Evolutionary conservation across 2,329 filamentous ascomycete species (phyloP).

Genomic region (Lasiodiplodia gonubiensis): DNA sequence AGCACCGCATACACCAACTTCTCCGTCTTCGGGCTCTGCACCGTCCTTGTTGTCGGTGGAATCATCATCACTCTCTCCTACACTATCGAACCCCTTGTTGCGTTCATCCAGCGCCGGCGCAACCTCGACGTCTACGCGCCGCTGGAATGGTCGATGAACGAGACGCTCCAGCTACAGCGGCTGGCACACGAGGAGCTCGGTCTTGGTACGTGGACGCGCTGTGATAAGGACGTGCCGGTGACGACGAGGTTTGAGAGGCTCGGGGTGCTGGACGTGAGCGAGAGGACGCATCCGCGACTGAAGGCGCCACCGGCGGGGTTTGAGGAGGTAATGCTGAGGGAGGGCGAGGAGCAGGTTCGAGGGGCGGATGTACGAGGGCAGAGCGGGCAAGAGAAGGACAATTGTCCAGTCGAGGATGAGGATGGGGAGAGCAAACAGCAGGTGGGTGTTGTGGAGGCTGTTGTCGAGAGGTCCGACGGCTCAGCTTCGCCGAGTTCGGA

Average conservation of each 20-base stretch:
- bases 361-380: too few relatives aligned
- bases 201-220: slow-evolving; percentile 29
- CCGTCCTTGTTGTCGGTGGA: slow-evolving; percentile 34
- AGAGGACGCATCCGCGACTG: slow-evolving; percentile 9
- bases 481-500: too few relatives aligned
- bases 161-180: slow-evolving; percentile 31
- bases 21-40: slow-evolving; percentile 35
- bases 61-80: slow-evolving; percentile 33
- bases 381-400: too few relatives aligned
- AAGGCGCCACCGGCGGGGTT: not conserved
- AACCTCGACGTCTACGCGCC: slow-evolving; percentile 29
- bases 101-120: slow-evolving; percentile 28
- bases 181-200: slow-evolving; percentile 27
- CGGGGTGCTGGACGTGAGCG: slow-evolving; percentile 22
- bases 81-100: slow-evolving; percentile 18
- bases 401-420: too few relatives aligned
- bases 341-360: too few relatives aligned
- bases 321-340: too few relatives aligned
- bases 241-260: slow-evolving; percentile 14
- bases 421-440: too few relatives aligned
- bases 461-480: too few relatives aligned
- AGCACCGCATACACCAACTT: slow-evolving; percentile 33
- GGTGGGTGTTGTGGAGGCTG: too few relatives aligned
- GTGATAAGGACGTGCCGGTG: slow-evolving; percentile 9
- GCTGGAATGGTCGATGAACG: slow-evolving; percentile 30